Percentiles rank a stretch among this genome's conserved stretches.
Evolutionary conservation across 768 basidiomycete species (phyloP).

Genomic region (Lactarius hatsudake): DNA sequence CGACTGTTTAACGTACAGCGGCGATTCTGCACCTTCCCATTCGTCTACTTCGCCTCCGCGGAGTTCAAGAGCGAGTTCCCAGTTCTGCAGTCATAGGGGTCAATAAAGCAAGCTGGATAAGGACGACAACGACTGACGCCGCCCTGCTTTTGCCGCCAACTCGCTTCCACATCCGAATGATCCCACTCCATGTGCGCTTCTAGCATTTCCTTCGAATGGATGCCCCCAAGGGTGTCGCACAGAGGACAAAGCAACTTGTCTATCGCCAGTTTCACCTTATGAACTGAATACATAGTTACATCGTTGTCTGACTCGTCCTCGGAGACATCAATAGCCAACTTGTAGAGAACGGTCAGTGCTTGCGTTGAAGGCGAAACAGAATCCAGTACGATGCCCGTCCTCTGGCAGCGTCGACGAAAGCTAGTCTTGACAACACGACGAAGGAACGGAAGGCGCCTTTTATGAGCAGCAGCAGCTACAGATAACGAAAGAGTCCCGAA

Average conservation of each 20-base stretch:
- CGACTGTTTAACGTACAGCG: constrained; percentile 4
- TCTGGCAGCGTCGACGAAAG: constrained; percentile 45
- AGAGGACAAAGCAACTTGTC: constrained; percentile 50
- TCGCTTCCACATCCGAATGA: constrained; percentile 41
- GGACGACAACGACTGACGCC: constrained; percentile 24
- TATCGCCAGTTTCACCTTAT: constrained; percentile 33
- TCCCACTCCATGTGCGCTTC: constrained; percentile 49
- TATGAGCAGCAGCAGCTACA: constrained; percentile 9
- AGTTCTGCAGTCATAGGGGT: constrained; percentile 1
- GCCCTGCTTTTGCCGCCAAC: constrained; percentile 37
- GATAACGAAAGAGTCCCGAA: constrained; percentile 20
- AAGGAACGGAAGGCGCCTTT: constrained; percentile 52
- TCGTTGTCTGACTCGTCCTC: constrained; percentile 17
- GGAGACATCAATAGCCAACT: constrained; percentile 22
- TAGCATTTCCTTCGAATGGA: constrained; percentile 45
- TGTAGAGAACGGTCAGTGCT: constrained; percentile 31
- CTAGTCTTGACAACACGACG: constrained; percentile 48
- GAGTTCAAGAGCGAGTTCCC: constrained; percentile 17
- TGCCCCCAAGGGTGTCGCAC: constrained; percentile 46
- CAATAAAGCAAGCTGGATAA: background rate
- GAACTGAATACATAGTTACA: constrained; percentile 25
- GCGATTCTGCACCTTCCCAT: constrained; percentile 1
- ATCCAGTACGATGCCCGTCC: constrained; percentile 37
- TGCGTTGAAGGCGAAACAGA: constrained; percentile 27
- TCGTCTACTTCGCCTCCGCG: constrained; percentile 8